phyloP scores from a whole-genome alignment of 495 filamentous ascomycete species.

The Penicillium coffeae region DNA sequence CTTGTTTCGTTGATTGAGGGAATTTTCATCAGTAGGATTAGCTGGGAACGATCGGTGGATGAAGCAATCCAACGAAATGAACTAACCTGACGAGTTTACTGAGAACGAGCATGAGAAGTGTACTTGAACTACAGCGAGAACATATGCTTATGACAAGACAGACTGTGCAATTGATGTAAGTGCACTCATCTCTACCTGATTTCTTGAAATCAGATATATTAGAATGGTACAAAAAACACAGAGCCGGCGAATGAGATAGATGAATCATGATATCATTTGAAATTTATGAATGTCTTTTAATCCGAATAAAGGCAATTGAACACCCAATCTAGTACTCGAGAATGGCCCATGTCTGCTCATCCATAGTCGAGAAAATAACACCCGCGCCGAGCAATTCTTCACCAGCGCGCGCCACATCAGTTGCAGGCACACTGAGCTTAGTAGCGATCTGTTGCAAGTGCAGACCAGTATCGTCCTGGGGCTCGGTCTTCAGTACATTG shows the following conservation, averaged over 20 bases:
- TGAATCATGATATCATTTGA: constrained; percentile 33
- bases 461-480: constrained; percentile 73
- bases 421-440: constrained; percentile 54
- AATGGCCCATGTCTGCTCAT: constrained; percentile 77
- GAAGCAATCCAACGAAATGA: constrained; percentile 69
- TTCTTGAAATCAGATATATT: too few species aligned
- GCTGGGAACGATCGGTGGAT: constrained; percentile 70
- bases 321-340: constrained; percentile 46
- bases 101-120: too few species aligned
- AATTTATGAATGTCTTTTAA: not conserved
- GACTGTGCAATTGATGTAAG: too few species aligned
- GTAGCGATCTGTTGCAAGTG: constrained; percentile 71
- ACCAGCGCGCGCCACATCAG: constrained; percentile 68
- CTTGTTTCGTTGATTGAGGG: constrained; percentile 64
- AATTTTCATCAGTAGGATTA: constrained; percentile 59
- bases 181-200: too few species aligned
- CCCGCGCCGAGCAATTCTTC: constrained; percentile 72
- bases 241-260: too few species aligned
- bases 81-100: constrained; percentile 46
- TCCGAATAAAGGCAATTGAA: too few species aligned
- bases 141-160: too few species aligned
- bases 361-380: constrained; percentile 83
- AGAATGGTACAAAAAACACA: too few species aligned
- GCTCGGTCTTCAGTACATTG: constrained; percentile 55
- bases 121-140: too few species aligned